A percentile compares a stretch with the other conserved stretches of the same genome.
Conservation (phyloP, 2,329 filamentous ascomycete genomes). For the Bipolaris bicolor region DNA sequence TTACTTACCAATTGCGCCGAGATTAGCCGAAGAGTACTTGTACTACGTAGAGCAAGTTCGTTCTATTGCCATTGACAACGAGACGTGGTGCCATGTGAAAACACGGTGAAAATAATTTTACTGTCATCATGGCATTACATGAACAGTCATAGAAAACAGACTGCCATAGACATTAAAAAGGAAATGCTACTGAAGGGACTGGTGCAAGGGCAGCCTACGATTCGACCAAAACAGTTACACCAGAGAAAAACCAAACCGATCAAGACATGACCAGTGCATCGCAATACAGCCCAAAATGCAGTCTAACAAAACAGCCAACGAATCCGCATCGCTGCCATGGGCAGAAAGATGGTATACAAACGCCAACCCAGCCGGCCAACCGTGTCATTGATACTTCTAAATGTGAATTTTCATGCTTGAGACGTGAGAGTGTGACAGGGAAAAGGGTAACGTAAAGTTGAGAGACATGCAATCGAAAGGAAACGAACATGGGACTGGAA, state of each 20-base stretch:
- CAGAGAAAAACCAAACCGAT: not conserved
- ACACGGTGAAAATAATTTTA: not conserved
- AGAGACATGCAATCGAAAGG: not conserved
- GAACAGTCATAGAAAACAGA: not conserved
- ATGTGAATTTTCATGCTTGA: constrained; percentile 4
- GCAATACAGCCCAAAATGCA: not conserved
- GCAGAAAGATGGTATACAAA: constrained; percentile 12
- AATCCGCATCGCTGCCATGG: constrained; percentile 12
- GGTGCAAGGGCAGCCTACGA: not conserved
- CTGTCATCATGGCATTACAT: not conserved
- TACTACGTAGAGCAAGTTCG: too few relatives aligned
- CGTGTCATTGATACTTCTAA: constrained; percentile 13
- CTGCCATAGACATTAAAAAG: not conserved
- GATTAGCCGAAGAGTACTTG: not conserved
- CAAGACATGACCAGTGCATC: not conserved
- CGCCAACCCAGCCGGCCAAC: constrained; percentile 6
- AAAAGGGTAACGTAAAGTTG: not conserved
- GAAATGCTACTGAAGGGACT: not conserved
- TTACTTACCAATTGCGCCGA: not conserved
- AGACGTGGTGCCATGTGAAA: not conserved
- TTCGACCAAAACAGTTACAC: not conserved
- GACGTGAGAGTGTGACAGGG: not conserved
- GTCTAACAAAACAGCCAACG: not conserved
- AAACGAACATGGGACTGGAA: not conserved
- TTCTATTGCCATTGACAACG: not conserved